Percentiles rank a stretch among this genome's conserved stretches.
Conservation (phyloP, 768 basidiomycete genomes). For the Boletus patriciae region DNA sequence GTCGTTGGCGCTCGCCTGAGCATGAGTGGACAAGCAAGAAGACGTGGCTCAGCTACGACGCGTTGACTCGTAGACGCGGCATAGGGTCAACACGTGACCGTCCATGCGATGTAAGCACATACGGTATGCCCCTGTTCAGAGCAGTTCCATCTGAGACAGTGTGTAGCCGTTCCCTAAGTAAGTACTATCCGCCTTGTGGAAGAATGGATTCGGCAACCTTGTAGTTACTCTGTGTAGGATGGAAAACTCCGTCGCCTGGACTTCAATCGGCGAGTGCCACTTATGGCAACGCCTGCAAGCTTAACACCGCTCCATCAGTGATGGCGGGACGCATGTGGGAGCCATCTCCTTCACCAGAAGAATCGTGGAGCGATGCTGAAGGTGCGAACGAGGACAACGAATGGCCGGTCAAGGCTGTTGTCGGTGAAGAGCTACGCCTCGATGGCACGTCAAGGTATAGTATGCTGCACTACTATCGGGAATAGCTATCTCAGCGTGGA, state of each 20-base stretch:
- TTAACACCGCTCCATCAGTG: background rate
- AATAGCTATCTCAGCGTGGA: constrained; percentile 2
- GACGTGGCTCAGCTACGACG: background rate
- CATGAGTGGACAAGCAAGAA: constrained; percentile 41
- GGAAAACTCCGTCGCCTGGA: no score
- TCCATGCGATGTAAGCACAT: background rate
- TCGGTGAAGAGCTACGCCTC: constrained; percentile 33
- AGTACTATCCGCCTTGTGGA: no score
- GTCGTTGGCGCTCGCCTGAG: constrained; percentile 69
- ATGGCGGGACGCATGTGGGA: constrained; percentile 22
- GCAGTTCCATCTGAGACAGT: no score
- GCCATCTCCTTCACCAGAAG: constrained; percentile 31
- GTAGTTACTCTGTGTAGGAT: no score
- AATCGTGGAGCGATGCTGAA: constrained; percentile 34
- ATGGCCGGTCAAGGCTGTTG: constrained; percentile 31
- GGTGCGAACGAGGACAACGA: constrained; percentile 33
- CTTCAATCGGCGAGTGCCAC: background rate
- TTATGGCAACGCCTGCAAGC: background rate
- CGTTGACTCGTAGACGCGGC: constrained; percentile 12
- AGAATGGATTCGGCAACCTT: no score
- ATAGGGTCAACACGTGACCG: constrained; percentile 27
- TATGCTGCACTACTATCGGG: background rate
- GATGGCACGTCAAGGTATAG: constrained; percentile 31
- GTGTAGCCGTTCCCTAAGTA: no score
- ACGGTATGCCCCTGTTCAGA: no score